Evolutionary conservation across 768 basidiomycete species (phyloP).

Genomic region (Russula compacta): DNA sequence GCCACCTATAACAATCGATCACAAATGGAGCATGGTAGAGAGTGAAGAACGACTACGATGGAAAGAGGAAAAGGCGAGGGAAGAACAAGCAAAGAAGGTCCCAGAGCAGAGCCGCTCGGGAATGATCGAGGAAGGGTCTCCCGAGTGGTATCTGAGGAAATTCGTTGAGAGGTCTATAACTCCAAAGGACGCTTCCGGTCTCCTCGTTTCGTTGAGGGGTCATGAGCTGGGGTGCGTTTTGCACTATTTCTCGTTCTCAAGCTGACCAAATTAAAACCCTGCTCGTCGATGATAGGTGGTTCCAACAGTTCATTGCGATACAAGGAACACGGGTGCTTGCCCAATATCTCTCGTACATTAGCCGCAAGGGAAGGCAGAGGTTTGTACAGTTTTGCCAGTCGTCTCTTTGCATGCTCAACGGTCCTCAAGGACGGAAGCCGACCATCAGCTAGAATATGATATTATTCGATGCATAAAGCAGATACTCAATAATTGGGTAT

Average conservation of each 20-base stretch:
- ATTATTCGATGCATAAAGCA: constrained; percentile 79
- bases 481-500: constrained; percentile 61
- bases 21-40: constrained; percentile 89
- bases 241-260: background rate
- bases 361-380: constrained; percentile 60
- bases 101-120: constrained; percentile 47
- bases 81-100: constrained; percentile 53
- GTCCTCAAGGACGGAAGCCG: constrained; percentile 44
- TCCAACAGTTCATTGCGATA: constrained; percentile 60
- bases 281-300: constrained; percentile 48
- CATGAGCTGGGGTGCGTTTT: constrained; percentile 63
- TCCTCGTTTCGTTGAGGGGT: constrained; percentile 71
- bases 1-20: constrained; percentile 56
- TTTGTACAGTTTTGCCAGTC: constrained; percentile 25
- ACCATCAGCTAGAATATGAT: constrained; percentile 76
- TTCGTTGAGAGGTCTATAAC: constrained; percentile 84
- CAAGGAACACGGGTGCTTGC: constrained; percentile 83
- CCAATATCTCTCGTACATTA: constrained; percentile 66
- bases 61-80: constrained; percentile 59
- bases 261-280: background rate
- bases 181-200: constrained; percentile 64
- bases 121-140: constrained; percentile 55
- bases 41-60: constrained; percentile 74
- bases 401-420: background rate
- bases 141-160: constrained; percentile 90